Conservation (phyloP, 1,139 yeast genomes). For the Hyphopichia fennica region DNA sequence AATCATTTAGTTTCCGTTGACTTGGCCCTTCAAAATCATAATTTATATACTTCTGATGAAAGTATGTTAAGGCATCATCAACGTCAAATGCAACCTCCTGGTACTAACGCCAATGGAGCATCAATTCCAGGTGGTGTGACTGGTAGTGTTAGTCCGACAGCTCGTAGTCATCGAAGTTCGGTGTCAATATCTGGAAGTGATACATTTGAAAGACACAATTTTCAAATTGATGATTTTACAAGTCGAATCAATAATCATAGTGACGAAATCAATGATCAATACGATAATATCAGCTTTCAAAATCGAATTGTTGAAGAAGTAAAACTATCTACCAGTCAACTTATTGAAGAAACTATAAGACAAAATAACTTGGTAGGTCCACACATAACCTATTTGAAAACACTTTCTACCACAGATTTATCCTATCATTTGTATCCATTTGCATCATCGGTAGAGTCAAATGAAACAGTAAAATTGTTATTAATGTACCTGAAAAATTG, state of each 20-base stretch:
- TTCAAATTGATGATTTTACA: conserved; percentile 17
- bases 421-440: conserved; percentile 39
- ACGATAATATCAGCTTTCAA: neutral
- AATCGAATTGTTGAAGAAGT: neutral
- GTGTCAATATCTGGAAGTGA: conserved; percentile 8
- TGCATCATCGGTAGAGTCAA: conserved; percentile 35
- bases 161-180: neutral
- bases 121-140: neutral
- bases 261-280: neutral
- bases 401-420: conserved; percentile 27
- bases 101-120: neutral
- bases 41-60: neutral
- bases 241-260: conserved; percentile 8
- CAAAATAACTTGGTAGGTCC: conserved; percentile 26
- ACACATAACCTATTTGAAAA: conserved; percentile 32
- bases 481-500: conserved; percentile 35
- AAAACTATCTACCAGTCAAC: conserved; percentile 16
- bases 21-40: conserved; percentile 7
- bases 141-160: neutral
- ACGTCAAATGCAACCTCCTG: neutral
- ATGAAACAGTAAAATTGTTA: conserved; percentile 34
- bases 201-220: conserved; percentile 14
- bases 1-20: conserved; percentile 34
- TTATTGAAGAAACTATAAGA: conserved; percentile 24
- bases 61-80: neutral